A percentile compares a stretch with the other conserved stretches of the same genome.
Conservation (phyloP, 352 stramenopile species). For the Phytophthora sansomeana region DNA sequence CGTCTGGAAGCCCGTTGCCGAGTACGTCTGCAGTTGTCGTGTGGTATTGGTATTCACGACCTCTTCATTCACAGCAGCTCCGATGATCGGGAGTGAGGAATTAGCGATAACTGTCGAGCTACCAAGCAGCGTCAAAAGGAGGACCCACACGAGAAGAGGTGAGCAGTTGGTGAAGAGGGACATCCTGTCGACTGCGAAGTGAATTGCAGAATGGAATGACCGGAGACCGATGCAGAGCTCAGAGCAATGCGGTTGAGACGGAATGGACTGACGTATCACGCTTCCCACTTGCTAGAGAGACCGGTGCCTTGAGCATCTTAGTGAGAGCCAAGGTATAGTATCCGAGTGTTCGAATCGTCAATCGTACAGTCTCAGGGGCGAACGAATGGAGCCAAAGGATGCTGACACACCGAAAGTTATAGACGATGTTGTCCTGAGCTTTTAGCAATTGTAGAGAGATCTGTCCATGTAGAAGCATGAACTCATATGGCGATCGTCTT, state of each 20-base stretch:
- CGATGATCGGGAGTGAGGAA: background rate
- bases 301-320: constrained; percentile 5
- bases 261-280: constrained; percentile 1
- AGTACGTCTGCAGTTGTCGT: constrained; percentile 35
- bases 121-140: constrained; percentile 13
- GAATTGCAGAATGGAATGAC: constrained; percentile 21
- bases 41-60: constrained; percentile 9
- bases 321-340: background rate
- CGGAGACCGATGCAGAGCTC: background rate
- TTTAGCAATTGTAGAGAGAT: too few species aligned
- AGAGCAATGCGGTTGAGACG: background rate
- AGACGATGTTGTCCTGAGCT: background rate
- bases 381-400: constrained; percentile 4
- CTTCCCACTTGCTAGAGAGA: constrained; percentile 7
- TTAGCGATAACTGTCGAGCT: background rate
- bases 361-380: background rate
- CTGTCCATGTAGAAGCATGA: constrained; percentile 10
- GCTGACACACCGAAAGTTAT: constrained; percentile 4
- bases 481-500: too few species aligned
- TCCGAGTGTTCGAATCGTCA: constrained; percentile 12
- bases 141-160: background rate
- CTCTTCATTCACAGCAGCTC: constrained; percentile 12
- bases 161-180: background rate
- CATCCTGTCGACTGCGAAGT: constrained; percentile 7
- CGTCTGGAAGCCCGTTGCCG: constrained; percentile 31